Evolutionary conservation across 2,329 filamentous ascomycete genomes (phyloP).

Genomic region (Ceratocystis diversiconidia): DNA sequence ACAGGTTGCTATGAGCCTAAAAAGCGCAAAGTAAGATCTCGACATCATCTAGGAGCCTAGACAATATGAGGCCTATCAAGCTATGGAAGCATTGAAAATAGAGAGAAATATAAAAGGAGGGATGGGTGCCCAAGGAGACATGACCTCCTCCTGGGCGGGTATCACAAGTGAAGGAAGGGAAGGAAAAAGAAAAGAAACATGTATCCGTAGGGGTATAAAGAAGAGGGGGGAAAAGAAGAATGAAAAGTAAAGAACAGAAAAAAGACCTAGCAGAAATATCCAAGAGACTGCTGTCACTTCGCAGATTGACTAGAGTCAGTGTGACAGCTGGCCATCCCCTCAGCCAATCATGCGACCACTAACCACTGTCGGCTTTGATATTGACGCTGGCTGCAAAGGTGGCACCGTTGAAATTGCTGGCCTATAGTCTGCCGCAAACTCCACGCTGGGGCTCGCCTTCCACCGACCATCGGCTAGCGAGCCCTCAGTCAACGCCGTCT

Average conservation of each 20-base stretch:
- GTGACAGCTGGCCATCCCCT: slow-evolving; percentile 17
- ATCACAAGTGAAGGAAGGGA: slow-evolving; percentile 16
- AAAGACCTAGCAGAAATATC: background rate
- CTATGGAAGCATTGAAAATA: slow-evolving; percentile 10
- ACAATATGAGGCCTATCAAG: background rate
- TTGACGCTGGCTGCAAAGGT: slow-evolving; percentile 4
- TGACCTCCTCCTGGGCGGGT: slow-evolving; percentile 11
- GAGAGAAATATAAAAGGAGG: background rate
- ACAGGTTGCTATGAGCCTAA: too few species aligned
- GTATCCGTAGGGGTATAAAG: slow-evolving; percentile 14
- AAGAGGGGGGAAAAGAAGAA: slow-evolving; percentile 20
- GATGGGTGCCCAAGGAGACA: slow-evolving; percentile 12
- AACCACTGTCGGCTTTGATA: slow-evolving; percentile 35
- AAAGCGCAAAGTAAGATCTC: background rate
- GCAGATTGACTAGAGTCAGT: background rate
- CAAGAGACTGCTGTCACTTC: background rate
- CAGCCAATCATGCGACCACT: slow-evolving; percentile 39
- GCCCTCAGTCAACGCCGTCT: slow-evolving; percentile 32
- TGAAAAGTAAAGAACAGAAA: slow-evolving; percentile 8
- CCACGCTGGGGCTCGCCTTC: slow-evolving; percentile 32
- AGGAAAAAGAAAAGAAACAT: slow-evolving; percentile 4
- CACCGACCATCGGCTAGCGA: slow-evolving; percentile 26
- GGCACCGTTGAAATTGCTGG: background rate
- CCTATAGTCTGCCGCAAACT: slow-evolving; percentile 22
- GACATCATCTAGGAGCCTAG: too few species aligned